phyloP scores from a whole-genome alignment of 805 yeast species.

The Lipomyces chichibuensis region DNA sequence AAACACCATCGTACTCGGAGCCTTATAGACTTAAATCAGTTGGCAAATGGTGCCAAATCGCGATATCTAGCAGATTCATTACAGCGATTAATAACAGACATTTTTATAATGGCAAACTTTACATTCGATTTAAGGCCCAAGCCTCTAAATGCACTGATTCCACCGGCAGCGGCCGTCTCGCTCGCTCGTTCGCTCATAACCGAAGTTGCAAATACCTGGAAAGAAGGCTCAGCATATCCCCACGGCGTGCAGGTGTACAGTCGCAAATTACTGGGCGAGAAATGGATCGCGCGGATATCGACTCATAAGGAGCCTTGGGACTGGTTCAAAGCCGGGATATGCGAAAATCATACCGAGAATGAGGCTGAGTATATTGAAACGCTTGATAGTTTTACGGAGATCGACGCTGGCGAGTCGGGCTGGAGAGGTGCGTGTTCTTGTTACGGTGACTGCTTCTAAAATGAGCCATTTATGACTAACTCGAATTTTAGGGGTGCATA shows the following conservation, averaged over 20 bases:
- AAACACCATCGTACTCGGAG: too few species aligned
- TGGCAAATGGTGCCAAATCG: background rate
- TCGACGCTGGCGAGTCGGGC: conserved; percentile 34
- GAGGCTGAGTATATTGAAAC: conserved; percentile 47
- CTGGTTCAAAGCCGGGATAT: conserved; percentile 40
- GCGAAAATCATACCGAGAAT: conserved; percentile 46
- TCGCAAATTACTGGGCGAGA: conserved; percentile 35
- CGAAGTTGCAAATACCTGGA: conserved; percentile 24
- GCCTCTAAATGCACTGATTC: conserved; percentile 11
- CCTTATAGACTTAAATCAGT: background rate
- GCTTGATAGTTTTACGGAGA: conserved; percentile 38
- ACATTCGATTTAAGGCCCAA: conserved; percentile 22
- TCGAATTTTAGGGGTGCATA: conserved; percentile 12
- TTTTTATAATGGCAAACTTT: conserved; percentile 11
- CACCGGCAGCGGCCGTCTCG: conserved; percentile 25
- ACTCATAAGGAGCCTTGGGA: conserved; percentile 43
- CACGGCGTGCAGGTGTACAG: conserved; percentile 24
- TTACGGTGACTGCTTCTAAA: background rate
- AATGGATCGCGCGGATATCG: conserved; percentile 48
- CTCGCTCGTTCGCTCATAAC: conserved; percentile 28
- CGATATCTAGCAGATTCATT: background rate
- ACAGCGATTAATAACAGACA: background rate
- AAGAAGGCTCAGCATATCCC: background rate
- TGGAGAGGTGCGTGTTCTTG: conserved; percentile 28
- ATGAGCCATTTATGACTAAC: background rate